phyloP scores from a whole-genome alignment of 495 filamentous ascomycete species.

The Podospora bellae-mahoneyi region DNA sequence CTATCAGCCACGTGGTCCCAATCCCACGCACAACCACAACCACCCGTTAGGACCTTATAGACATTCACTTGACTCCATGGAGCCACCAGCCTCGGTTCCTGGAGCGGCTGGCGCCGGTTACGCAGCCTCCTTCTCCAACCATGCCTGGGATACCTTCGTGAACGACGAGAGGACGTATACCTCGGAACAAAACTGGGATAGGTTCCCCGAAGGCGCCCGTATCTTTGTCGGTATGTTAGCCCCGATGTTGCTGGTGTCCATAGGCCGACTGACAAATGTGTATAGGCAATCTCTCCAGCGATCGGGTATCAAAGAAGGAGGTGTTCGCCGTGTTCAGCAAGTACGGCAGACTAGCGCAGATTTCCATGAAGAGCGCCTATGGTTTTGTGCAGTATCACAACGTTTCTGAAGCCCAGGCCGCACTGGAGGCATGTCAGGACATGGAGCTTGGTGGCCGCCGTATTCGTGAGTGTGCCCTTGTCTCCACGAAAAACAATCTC shows the following conservation, averaged over 20 bases:
- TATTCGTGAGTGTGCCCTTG: conserved; percentile 69
- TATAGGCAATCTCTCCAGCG: conserved; percentile 88
- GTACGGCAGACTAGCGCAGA: conserved; percentile 86
- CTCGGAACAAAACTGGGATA: conserved; percentile 68
- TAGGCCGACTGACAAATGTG: neutral
- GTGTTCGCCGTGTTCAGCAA: conserved; percentile 84
- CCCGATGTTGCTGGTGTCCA: neutral
- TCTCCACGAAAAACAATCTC: too few relatives aligned
- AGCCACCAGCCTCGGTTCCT: conserved; percentile 44
- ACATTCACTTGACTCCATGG: neutral
- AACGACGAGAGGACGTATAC: conserved; percentile 61
- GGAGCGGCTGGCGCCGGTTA: conserved; percentile 38
- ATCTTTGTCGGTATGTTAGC: conserved; percentile 81
- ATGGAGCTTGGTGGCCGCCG: conserved; percentile 73
- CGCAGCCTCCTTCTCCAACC: conserved; percentile 22
- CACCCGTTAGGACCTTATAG: neutral
- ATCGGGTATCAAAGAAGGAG: conserved; percentile 89
- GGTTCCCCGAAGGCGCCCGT: conserved; percentile 79
- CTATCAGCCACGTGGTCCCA: conserved; percentile 22
- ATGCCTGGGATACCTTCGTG: conserved; percentile 76
- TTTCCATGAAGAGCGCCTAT: conserved; percentile 95
- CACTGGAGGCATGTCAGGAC: conserved; percentile 74
- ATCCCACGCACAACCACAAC: conserved; percentile 7
- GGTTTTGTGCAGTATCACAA: conserved; percentile 95
- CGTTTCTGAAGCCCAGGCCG: conserved; percentile 63